Evolutionary conservation across 140 eudicot genomes (phyloP), one percentile per base, ranked within the genome.

Genomic region (Flaveria floridana): DNA sequence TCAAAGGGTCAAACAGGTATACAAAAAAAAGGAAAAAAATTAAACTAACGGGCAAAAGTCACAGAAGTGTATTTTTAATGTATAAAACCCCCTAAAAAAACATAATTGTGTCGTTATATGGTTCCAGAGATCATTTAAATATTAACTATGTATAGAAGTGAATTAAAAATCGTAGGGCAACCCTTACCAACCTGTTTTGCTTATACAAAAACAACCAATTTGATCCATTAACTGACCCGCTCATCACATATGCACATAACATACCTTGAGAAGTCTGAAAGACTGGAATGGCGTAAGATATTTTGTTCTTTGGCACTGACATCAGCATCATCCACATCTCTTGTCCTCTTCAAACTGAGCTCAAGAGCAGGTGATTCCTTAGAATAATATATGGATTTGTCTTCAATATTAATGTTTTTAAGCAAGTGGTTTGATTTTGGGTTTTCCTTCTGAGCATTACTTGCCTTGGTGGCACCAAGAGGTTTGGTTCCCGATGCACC

Each of bases 241-340:
- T 37, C 63, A 26, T n/a, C 65, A 65, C 16, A 70, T 51, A 15
- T 51, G 52, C 44, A 70, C 18, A 44, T 78, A 62, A 21, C 69
- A 65, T 81, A 89, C 95, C 89, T 87, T 15, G 95, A 79, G 78
- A 90, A 90, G 52, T 93, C 91, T 21, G 94, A 89, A 51, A 58
- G 81, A 34, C 79, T 77, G 18, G 96, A 90, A 72, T 80, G 94
- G 56, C 84, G 78, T 59, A 90, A 66, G 47, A 78, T 72, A 65
- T 84, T 87, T 51, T 74, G 82, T 70, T 81, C 86, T 50, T 74
- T 67, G 47, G 73, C 79, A 73, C 53, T 79, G 34, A 68, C 73
- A 14, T 77, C 80, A 55, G 59, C 68, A 72, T 84, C 85, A 6
- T 72, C 84, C 12, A 25, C 78, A 39, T 80, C 85, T 65, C 87